These are phyloP conservation scores for Aethionema arabicum DNA, from an alignment of 345 rosid genomes.

Conservation along the genomic window DNA sequence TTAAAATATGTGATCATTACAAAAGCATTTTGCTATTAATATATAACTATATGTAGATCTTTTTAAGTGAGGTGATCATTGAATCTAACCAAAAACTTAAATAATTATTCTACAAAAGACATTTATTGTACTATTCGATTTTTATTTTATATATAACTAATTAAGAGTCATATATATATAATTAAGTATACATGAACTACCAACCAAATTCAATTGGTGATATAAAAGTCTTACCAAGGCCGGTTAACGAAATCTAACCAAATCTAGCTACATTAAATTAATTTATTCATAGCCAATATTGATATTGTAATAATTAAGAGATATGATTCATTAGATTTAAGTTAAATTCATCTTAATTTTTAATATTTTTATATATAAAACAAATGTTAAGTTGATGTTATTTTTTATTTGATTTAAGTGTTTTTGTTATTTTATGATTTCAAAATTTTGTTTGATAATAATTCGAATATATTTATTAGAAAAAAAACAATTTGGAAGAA, in stretches of 20 bases:
- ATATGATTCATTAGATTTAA: too few species aligned
- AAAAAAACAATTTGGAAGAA: too few species aligned
- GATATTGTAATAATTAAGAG: not conserved
- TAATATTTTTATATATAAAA: too few species aligned
- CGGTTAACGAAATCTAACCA: conserved; percentile 14
- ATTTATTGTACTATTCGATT: conserved; percentile 17
- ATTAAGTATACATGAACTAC: conserved; percentile 20
- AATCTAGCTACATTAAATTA: conserved; percentile 19
- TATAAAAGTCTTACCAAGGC: conserved; percentile 23
- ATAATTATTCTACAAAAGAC: conserved; percentile 2
- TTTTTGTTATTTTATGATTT: too few species aligned
- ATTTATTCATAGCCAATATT: conserved; percentile 3
- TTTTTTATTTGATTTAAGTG: too few species aligned
- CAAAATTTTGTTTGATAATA: too few species aligned
- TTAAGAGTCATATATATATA: conserved; percentile 2
- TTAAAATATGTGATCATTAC: conserved; percentile 24
- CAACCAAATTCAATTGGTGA: conserved; percentile 24
- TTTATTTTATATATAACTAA: not conserved
- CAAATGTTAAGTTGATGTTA: too few species aligned
- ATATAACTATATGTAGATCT: conserved; percentile 20
- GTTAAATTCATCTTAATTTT: too few species aligned
- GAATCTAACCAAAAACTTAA: conserved; percentile 24
- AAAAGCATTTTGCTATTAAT: conserved; percentile 10
- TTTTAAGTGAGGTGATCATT: conserved; percentile 31
- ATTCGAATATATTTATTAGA: too few species aligned